Conservation (phyloP, 2,329 filamentous ascomycete genomes). For the Sporothrix brunneoviolacea region DNA sequence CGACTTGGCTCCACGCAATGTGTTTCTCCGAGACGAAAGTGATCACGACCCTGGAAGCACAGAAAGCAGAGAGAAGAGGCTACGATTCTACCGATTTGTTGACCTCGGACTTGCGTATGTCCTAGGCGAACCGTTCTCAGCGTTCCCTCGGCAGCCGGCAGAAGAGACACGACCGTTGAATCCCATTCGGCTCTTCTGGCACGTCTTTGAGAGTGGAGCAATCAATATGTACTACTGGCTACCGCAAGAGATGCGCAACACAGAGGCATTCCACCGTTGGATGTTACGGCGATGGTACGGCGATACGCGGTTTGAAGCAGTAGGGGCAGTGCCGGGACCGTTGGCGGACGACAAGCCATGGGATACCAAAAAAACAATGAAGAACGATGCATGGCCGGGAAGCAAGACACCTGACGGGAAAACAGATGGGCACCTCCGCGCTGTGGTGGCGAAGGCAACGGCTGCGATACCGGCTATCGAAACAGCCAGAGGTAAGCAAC, state of each 20-base stretch:
- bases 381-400: neutral
- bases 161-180: conserved; percentile 14
- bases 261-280: conserved; percentile 12
- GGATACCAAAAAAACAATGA: neutral
- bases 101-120: conserved; percentile 17
- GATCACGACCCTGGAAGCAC: neutral
- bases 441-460: neutral
- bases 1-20: conserved; percentile 18
- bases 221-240: conserved; percentile 19
- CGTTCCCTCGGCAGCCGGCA: neutral
- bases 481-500: neutral
- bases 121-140: conserved; percentile 7
- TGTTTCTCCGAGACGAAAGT: conserved; percentile 10
- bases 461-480: neutral
- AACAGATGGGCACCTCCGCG: neutral
- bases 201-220: conserved; percentile 14
- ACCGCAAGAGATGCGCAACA: conserved; percentile 13
- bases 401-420: neutral
- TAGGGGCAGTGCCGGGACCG: conserved; percentile 8
- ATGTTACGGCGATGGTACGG: conserved; percentile 17
- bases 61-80: neutral
- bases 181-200: conserved; percentile 17
- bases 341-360: conserved; percentile 4
- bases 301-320: conserved; percentile 15
- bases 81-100: conserved; percentile 15